Conservation (phyloP, 495 filamentous ascomycete genomes). For the Saxophila tyrrhenica region DNA sequence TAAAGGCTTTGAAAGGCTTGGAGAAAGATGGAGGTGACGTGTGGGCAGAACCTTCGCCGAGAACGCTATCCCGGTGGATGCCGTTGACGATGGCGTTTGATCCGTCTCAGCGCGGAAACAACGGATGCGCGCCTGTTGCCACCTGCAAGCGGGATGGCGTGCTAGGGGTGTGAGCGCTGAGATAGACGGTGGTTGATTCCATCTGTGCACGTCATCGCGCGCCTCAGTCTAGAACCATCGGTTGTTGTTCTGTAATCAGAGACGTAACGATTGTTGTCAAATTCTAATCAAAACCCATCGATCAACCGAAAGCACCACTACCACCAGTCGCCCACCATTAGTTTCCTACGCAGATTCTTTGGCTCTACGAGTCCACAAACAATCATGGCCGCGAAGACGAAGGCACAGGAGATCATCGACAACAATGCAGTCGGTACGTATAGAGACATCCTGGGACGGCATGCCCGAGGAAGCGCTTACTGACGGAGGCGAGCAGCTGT, state of each 20-base stretch:
- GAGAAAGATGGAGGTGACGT: neutral
- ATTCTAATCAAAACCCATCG: too few relatives aligned
- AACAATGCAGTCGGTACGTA: conserved; percentile 78
- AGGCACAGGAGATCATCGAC: conserved; percentile 78
- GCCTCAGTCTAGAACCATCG: neutral
- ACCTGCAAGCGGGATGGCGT: neutral
- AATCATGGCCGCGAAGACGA: conserved; percentile 78
- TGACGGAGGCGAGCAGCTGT: conserved; percentile 47
- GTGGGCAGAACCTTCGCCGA: neutral
- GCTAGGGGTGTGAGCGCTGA: neutral
- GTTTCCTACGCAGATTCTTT: conserved; percentile 50
- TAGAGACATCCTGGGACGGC: neutral
- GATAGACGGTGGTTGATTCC: neutral
- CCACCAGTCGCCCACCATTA: conserved; percentile 16
- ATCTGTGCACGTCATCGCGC: neutral
- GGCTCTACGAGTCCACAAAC: conserved; percentile 46
- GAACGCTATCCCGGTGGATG: neutral
- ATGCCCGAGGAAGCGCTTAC: neutral
- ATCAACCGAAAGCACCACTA: neutral
- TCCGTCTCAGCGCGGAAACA: neutral
- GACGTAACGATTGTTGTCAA: too few relatives aligned
- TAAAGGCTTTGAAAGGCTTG: neutral
- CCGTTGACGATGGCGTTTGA: neutral
- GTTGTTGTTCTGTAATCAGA: too few relatives aligned
- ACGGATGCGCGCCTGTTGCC: neutral